Evolutionary conservation across 371 early-diverging fungal genomes (phyloP).

Genomic region (Actinomucor elegans): DNA sequence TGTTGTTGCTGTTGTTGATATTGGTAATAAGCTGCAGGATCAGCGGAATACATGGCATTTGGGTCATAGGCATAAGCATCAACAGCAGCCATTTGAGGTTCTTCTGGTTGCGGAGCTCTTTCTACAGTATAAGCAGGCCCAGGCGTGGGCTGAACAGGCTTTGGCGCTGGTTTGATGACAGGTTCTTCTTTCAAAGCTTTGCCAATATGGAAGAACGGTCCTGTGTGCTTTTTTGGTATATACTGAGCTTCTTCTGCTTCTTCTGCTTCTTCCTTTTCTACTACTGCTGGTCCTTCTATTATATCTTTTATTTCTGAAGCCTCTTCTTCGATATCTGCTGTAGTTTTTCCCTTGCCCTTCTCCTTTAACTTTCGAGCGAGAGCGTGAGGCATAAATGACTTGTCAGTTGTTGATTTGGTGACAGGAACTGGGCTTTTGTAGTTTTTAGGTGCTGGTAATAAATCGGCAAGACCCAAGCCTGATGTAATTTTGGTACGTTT

Average conservation of each 20-base stretch:
- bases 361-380: conserved; percentile 13
- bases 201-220: conserved; percentile 37
- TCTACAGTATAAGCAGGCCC: conserved; percentile 8
- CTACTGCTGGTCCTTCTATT: conserved; percentile 11
- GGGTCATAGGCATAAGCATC: conserved; percentile 41
- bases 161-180: conserved; percentile 4
- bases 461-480: conserved; percentile 25
- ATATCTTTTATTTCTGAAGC: conserved; percentile 14
- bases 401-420: conserved; percentile 6
- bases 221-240: conserved; percentile 16
- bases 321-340: conserved; percentile 18
- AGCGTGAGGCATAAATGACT: conserved; percentile 13
- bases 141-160: conserved; percentile 7
- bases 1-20: conserved; percentile 36
- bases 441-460: conserved; percentile 37
- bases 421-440: conserved; percentile 1
- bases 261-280: conserved; percentile 27
- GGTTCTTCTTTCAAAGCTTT: conserved; percentile 25
- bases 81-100: conserved; percentile 23
- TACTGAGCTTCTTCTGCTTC: conserved; percentile 20
- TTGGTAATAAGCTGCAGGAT: conserved; percentile 49
- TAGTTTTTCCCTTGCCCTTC: not conserved
- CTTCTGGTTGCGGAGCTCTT: conserved; percentile 7
- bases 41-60: conserved; percentile 50
- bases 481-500: conserved; percentile 24